phyloP scores from a whole-genome alignment of 805 yeast species.

The Hermanozyma aechmeae region DNA sequence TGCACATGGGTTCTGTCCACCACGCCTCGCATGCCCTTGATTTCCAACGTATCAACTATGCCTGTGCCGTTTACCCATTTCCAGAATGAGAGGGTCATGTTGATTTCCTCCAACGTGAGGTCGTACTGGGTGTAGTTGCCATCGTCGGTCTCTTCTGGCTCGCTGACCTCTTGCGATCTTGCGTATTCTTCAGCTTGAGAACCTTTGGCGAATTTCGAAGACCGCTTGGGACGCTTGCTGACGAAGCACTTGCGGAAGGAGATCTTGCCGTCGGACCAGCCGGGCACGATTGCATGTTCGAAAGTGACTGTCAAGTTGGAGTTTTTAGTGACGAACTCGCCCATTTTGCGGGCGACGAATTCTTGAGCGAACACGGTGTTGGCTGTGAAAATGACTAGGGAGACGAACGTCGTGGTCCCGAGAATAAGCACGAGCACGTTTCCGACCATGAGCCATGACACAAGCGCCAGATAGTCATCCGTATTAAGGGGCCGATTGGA shows the following conservation, averaged over 20 bases:
- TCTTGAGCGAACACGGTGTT: slow-evolving; percentile 89
- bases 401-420: slow-evolving; percentile 90
- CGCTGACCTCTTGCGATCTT: slow-evolving; percentile 14
- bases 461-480: slow-evolving; percentile 86
- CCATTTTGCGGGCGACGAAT: slow-evolving; percentile 69
- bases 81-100: slow-evolving; percentile 67
- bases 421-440: slow-evolving; percentile 69
- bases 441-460: slow-evolving; percentile 88
- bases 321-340: slow-evolving; percentile 75
- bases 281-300: slow-evolving; percentile 90
- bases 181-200: slow-evolving; percentile 66
- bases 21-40: slow-evolving; percentile 84
- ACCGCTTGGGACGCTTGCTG: slow-evolving; percentile 65
- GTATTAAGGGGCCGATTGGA: slow-evolving; percentile 79
- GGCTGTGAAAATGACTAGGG: slow-evolving; percentile 63
- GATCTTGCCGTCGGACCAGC: slow-evolving; percentile 83
- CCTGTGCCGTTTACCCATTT: slow-evolving; percentile 92
- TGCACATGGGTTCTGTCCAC: slow-evolving; percentile 82
- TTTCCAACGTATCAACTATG: slow-evolving; percentile 62
- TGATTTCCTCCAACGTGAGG: slow-evolving; percentile 76
- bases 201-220: slow-evolving; percentile 53
- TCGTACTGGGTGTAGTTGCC: slow-evolving; percentile 97
- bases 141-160: slow-evolving; percentile 45
- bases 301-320: slow-evolving; percentile 78
- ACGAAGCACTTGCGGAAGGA: slow-evolving; percentile 79